phyloP scores from a whole-genome alignment of 345 rosid genomes.

The Corchorus capsularis region DNA sequence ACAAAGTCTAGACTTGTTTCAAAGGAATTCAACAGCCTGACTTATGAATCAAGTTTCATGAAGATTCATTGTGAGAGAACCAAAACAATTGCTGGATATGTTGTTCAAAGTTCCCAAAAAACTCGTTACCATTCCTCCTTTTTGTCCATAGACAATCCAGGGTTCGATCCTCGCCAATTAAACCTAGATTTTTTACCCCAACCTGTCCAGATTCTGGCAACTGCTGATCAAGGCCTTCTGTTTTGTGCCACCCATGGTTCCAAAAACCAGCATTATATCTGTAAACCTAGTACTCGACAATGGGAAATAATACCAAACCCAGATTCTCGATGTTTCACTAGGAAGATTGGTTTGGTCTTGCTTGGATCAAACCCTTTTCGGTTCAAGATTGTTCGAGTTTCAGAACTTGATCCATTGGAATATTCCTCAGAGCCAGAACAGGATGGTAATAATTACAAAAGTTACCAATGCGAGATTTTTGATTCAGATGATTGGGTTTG shows the following conservation, averaged over 20 bases:
- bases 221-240: conserved; percentile 9
- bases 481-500: conserved; percentile 19
- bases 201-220: neutral
- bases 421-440: conserved; percentile 21
- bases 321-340: neutral
- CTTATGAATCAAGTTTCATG: conserved; percentile 21
- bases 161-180: neutral
- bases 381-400: conserved; percentile 20
- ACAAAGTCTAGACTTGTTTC: conserved; percentile 6
- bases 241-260: neutral
- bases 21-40: conserved; percentile 14
- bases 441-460: neutral
- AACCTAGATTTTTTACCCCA: conserved; percentile 19
- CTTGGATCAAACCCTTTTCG: conserved; percentile 22
- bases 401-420: neutral
- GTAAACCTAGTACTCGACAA: conserved; percentile 31
- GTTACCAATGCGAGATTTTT: neutral
- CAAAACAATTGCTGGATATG: conserved; percentile 5
- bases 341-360: conserved; percentile 18
- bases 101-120: neutral
- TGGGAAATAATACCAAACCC: conserved; percentile 9
- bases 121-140: neutral
- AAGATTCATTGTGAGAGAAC: conserved; percentile 20
- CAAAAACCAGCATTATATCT: conserved; percentile 23
- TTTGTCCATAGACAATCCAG: neutral